Evolutionary conservation across 2,329 filamentous ascomycete species (phyloP).

Genomic region (Sarocladium kiliense): DNA sequence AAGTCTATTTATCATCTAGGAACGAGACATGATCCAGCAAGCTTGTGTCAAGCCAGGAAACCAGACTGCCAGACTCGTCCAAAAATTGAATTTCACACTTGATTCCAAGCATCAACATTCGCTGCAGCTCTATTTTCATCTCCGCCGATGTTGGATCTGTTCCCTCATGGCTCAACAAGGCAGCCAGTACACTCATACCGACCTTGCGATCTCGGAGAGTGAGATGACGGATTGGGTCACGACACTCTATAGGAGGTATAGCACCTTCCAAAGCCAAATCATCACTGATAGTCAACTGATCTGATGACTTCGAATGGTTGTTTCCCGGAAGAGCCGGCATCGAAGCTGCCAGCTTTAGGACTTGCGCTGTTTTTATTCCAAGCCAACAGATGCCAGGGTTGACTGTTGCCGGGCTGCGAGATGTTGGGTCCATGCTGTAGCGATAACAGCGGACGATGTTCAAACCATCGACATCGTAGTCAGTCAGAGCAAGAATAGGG

Average conservation of each 20-base stretch:
- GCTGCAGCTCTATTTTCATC: slow-evolving; percentile 55
- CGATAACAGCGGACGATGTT: slow-evolving; percentile 71
- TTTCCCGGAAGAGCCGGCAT: neutral
- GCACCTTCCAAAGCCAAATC: neutral
- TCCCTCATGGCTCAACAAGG: slow-evolving; percentile 23
- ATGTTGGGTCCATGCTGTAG: slow-evolving; percentile 57
- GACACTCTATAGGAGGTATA: slow-evolving; percentile 21
- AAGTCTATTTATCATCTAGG: too few relatives aligned
- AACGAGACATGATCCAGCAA: too few relatives aligned
- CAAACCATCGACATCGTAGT: slow-evolving; percentile 73
- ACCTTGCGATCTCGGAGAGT: slow-evolving; percentile 52
- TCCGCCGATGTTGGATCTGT: slow-evolving; percentile 27
- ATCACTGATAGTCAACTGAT: neutral
- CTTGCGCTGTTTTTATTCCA: slow-evolving; percentile 47
- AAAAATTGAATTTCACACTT: slow-evolving; percentile 76
- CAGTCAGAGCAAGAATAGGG: slow-evolving; percentile 60
- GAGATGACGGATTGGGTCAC: slow-evolving; percentile 32
- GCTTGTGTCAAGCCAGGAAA: slow-evolving; percentile 48
- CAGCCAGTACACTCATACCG: slow-evolving; percentile 48
- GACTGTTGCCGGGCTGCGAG: slow-evolving; percentile 50
- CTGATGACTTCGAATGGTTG: neutral
- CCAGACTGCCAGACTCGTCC: slow-evolving; percentile 48
- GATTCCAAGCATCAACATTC: slow-evolving; percentile 67
- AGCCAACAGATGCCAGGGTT: slow-evolving; percentile 58
- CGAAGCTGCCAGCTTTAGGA: slow-evolving; percentile 19